phyloP scores from a whole-genome alignment of 2,329 filamentous ascomycete genomes.

The Decorospora gaudefroyi region DNA sequence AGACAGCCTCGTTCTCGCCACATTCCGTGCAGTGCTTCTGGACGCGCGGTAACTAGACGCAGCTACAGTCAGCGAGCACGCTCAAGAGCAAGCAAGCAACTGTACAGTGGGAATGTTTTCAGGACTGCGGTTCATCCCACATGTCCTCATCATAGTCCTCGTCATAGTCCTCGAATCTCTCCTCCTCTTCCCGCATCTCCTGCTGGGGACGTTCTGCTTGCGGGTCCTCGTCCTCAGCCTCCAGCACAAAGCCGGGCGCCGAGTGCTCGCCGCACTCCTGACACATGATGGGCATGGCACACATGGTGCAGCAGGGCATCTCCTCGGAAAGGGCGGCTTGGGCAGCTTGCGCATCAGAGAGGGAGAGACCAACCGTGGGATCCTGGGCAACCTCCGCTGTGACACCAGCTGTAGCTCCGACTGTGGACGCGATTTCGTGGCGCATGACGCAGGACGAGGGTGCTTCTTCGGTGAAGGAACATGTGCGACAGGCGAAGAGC shows the following conservation, averaged over 20 bases:
- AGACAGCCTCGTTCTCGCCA: constrained; percentile 86
- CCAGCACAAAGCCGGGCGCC: constrained; percentile 52
- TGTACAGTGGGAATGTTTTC: constrained; percentile 34
- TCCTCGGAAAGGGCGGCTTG: constrained; percentile 34
- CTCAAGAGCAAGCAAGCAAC: constrained; percentile 46
- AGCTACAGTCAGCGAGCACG: constrained; percentile 45
- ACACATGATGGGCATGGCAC: constrained; percentile 62
- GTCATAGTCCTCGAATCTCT: constrained; percentile 25
- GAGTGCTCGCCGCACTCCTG: constrained; percentile 55
- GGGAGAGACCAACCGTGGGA: constrained; percentile 84
- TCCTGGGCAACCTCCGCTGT: constrained; percentile 96
- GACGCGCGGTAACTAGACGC: constrained; percentile 81
- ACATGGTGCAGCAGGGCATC: constrained; percentile 60
- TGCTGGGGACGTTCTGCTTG: constrained; percentile 29
- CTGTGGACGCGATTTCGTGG: constrained; percentile 87
- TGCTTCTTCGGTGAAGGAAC: constrained; percentile 86
- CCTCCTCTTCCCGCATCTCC: constrained; percentile 13
- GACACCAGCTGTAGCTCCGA: constrained; percentile 94
- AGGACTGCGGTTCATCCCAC: constrained; percentile 40
- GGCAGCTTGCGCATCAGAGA: constrained; percentile 38
- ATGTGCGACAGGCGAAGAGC: constrained; percentile 95
- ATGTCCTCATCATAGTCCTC: constrained; percentile 35
- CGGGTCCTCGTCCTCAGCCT: constrained; percentile 48
- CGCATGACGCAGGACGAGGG: constrained; percentile 92
- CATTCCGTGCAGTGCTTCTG: constrained; percentile 85